These are phyloP conservation scores for Blumeria graminis DNA, from an alignment of 2,329 filamentous ascomycete genomes.

Conservation along the genomic window DNA sequence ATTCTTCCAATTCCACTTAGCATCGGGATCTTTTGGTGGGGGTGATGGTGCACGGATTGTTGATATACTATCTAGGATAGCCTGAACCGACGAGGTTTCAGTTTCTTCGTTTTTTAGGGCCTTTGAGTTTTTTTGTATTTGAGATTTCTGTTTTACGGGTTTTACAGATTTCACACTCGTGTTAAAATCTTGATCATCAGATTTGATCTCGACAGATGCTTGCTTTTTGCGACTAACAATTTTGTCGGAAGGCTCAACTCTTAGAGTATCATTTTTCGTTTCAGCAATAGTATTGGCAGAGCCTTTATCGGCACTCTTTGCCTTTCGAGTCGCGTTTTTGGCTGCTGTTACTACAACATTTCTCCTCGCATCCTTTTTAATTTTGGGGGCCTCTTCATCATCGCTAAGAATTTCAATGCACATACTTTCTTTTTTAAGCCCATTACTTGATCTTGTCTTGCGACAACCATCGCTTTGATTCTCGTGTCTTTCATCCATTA, in stretches of 20 bases:
- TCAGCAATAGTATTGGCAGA: not conserved
- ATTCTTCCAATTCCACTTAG: slow-evolving; percentile 63
- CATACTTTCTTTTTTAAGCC: no score
- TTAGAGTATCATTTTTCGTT: not conserved
- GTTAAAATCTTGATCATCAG: slow-evolving; percentile 30
- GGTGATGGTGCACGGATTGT: slow-evolving; percentile 65
- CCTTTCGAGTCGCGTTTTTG: no score
- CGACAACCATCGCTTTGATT: no score
- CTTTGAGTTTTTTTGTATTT: slow-evolving; percentile 15
- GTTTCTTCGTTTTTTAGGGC: slow-evolving; percentile 30
- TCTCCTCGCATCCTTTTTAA: no score
- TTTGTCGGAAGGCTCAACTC: slow-evolving; percentile 24
- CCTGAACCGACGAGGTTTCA: slow-evolving; percentile 51
- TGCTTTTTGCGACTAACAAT: slow-evolving; percentile 14
- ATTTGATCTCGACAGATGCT: slow-evolving; percentile 28
- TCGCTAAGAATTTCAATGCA: not conserved
- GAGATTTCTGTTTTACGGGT: slow-evolving; percentile 13
- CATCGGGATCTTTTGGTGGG: slow-evolving; percentile 41
- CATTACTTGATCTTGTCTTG: no score
- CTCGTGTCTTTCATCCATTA: no score
- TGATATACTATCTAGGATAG: slow-evolving; percentile 72
- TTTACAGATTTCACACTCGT: slow-evolving; percentile 31
- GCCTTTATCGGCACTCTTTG: not conserved
- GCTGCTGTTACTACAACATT: no score
- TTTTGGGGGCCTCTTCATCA: no score